Evolutionary conservation across 495 filamentous ascomycete genomes (phyloP).

Genomic region (Jackrogersella multiformis): DNA sequence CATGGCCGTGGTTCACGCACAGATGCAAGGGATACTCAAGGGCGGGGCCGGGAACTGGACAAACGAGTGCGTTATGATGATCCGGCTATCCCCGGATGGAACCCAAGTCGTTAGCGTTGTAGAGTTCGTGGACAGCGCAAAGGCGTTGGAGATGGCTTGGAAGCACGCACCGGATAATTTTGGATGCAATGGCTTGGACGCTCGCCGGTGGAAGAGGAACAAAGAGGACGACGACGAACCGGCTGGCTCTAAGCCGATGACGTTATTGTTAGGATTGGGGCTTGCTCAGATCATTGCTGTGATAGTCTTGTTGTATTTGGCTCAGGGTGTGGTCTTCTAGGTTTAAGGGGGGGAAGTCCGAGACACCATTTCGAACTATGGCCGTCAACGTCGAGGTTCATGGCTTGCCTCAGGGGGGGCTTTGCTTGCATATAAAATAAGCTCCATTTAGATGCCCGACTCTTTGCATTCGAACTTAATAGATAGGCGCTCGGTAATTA

Average conservation of each 20-base stretch:
- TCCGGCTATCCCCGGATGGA: slow-evolving; percentile 46
- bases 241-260: slow-evolving; percentile 21
- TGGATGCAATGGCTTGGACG: slow-evolving; percentile 12
- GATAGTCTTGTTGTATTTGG: slow-evolving; percentile 26
- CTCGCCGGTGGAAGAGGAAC: neutral
- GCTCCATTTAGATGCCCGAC: neutral
- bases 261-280: slow-evolving; percentile 36
- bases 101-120: slow-evolving; percentile 41
- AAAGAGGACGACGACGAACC: neutral
- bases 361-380: slow-evolving; percentile 2
- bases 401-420: neutral
- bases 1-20: slow-evolving; percentile 46
- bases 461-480: neutral
- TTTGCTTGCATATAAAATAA: neutral
- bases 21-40: slow-evolving; percentile 49
- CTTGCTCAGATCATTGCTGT: slow-evolving; percentile 30
- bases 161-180: slow-evolving; percentile 47
- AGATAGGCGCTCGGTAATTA: too few relatives aligned
- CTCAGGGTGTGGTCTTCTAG: slow-evolving; percentile 23
- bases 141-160: slow-evolving; percentile 51
- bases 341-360: slow-evolving; percentile 18
- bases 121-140: slow-evolving; percentile 56
- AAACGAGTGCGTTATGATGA: slow-evolving; percentile 55
- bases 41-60: slow-evolving; percentile 38
- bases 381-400: neutral